phyloP scores from a whole-genome alignment of 1,284 basidiomycete genomes.

The Tilletia indica region DNA sequence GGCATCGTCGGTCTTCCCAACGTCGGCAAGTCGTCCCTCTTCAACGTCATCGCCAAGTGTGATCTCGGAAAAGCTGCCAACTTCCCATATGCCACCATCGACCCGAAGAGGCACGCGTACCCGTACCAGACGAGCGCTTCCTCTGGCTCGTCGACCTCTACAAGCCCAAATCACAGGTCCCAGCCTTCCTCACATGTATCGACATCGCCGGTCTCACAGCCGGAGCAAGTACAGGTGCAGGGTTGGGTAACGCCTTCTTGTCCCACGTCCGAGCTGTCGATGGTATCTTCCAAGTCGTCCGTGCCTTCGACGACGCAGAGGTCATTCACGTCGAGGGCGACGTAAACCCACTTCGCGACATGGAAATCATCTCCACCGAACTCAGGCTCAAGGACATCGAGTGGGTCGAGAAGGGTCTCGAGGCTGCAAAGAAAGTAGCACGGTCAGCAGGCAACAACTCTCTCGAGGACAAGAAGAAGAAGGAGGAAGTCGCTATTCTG shows the following conservation, averaged over 20 bases:
- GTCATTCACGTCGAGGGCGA: conserved; percentile 99
- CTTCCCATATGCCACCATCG: conserved; percentile 95
- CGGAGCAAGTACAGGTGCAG: conserved; percentile 96
- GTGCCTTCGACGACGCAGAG: conserved; percentile 97
- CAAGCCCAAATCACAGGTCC: conserved; percentile 83
- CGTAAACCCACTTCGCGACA: conserved; percentile 90
- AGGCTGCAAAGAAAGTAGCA: conserved; percentile 58
- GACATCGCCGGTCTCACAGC: conserved; percentile 96
- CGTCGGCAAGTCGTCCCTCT: conserved; percentile 56
- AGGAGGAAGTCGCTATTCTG: conserved; percentile 83
- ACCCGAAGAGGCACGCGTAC: conserved; percentile 72
- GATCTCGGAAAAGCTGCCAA: conserved; percentile 95
- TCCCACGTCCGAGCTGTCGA: conserved; percentile 97
- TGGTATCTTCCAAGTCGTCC: conserved; percentile 97
- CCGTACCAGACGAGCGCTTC: conserved; percentile 93
- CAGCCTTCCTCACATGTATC: conserved; percentile 94
- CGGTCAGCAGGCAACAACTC: conserved; percentile 70
- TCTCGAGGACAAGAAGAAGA: conserved; percentile 90
- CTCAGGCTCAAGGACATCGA: conserved; percentile 91
- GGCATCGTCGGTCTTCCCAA: conserved; percentile 55
- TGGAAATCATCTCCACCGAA: conserved; percentile 88
- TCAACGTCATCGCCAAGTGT: conserved; percentile 82
- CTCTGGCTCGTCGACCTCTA: conserved; percentile 89
- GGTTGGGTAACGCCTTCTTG: conserved; percentile 96
- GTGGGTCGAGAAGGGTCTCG: conserved; percentile 92